Conservation (phyloP, 306 rosid genomes). For the Cucurbita argyrosperma region DNA sequence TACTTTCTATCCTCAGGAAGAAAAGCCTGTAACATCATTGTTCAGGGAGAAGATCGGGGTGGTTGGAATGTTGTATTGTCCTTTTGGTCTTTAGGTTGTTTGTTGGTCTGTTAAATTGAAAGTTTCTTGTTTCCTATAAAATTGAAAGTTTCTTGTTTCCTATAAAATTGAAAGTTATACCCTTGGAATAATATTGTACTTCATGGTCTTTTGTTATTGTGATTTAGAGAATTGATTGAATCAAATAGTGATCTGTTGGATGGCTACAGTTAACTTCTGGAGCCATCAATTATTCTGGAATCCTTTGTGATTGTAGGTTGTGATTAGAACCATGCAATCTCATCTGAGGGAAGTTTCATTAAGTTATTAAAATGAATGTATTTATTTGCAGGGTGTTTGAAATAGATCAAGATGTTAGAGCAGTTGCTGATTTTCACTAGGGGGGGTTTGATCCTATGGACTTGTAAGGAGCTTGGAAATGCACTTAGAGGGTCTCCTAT, state of each 20-base stretch:
- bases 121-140: neutral
- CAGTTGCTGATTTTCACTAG: slow-evolving; percentile 80
- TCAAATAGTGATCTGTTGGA: neutral
- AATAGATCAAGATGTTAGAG: slow-evolving; percentile 50
- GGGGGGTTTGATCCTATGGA: slow-evolving; percentile 91
- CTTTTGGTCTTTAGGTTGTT: neutral
- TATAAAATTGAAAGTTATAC: neutral
- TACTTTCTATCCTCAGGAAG: neutral
- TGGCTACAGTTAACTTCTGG: neutral
- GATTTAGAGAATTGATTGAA: neutral
- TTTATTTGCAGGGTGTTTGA: slow-evolving; percentile 23
- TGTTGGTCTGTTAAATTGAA: neutral
- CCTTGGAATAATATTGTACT: neutral
- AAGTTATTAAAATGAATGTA: neutral
- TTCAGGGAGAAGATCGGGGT: neutral
- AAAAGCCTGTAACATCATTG: neutral
- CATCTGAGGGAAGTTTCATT: neutral
- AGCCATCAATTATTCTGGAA: neutral
- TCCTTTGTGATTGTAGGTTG: neutral
- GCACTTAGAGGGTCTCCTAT: slow-evolving; percentile 86
- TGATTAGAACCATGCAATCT: neutral
- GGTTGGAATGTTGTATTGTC: neutral
- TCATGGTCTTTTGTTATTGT: neutral
- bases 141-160: neutral
- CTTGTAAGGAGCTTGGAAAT: slow-evolving; percentile 68